phyloP scores from a whole-genome alignment of 805 yeast species.

The Cyberlindnera bimundalis region DNA sequence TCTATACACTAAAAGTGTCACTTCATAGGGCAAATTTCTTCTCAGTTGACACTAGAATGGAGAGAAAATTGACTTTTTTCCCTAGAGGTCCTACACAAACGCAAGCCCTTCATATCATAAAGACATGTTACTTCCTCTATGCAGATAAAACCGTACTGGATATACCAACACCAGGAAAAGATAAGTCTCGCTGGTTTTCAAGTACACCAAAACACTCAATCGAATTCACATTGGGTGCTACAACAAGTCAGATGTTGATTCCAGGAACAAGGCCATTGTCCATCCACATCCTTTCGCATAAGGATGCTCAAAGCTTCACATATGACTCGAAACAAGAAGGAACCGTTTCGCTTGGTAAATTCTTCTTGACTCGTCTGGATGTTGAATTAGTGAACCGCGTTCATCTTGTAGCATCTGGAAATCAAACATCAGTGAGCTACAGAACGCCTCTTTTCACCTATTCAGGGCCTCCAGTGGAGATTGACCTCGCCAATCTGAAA shows the following conservation, averaged over 20 bases:
- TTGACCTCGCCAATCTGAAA: constrained; percentile 5
- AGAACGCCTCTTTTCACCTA: neutral
- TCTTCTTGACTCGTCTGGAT: constrained; percentile 1
- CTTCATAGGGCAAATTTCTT: constrained; percentile 14
- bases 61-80: constrained; percentile 2
- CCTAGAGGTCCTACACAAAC: constrained; percentile 12
- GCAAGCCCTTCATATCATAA: constrained; percentile 4
- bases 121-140: constrained; percentile 8
- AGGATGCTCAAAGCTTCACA: constrained; percentile 6
- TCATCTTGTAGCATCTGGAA: neutral
- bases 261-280: constrained; percentile 13
- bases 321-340: constrained; percentile 9
- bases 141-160: neutral
- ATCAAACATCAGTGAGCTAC: neutral
- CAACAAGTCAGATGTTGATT: constrained; percentile 10
- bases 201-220: neutral
- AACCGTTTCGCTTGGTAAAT: neutral
- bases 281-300: constrained; percentile 7
- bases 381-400: neutral
- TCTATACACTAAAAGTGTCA: constrained; percentile 12
- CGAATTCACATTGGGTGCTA: constrained; percentile 4
- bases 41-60: constrained; percentile 11
- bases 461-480: neutral
- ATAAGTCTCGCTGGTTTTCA: constrained; percentile 1
- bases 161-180: constrained; percentile 3